Conservation (phyloP, 2,329 filamentous ascomycete species). For the Diaporthe destruens region DNA sequence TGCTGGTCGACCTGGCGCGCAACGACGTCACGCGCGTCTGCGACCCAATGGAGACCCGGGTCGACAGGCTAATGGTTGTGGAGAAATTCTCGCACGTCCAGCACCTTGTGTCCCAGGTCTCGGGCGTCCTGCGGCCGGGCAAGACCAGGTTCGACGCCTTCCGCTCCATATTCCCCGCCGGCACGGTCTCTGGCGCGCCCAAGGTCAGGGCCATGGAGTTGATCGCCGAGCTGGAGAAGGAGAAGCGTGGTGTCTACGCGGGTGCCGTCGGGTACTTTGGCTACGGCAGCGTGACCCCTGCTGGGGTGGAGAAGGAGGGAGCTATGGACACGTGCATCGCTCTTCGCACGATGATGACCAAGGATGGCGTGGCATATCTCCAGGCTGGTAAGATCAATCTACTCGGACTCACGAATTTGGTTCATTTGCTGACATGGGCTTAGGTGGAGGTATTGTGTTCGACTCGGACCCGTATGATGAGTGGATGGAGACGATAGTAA, state of each 20-base stretch:
- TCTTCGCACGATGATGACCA: conserved; percentile 92
- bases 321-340: conserved; percentile 90
- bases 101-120: conserved; percentile 96
- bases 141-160: conserved; percentile 97
- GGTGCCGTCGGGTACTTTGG: conserved; percentile 98
- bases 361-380: conserved; percentile 91
- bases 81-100: conserved; percentile 97
- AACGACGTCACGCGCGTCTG: conserved; percentile 98
- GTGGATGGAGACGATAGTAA: conserved; percentile 85
- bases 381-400: conserved; percentile 71
- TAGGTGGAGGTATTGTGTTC: conserved; percentile 90
- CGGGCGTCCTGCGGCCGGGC: conserved; percentile 83
- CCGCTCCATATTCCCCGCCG: conserved; percentile 95
- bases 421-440: conserved; percentile 18
- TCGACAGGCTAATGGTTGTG: conserved; percentile 94
- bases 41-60: conserved; percentile 88
- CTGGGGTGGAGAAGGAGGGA: conserved; percentile 77
- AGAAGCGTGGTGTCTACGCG: conserved; percentile 96
- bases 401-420: not conserved
- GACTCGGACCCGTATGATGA: conserved; percentile 93
- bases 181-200: conserved; percentile 93
- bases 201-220: conserved; percentile 98
- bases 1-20: conserved; percentile 95
- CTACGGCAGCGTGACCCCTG: conserved; percentile 77
- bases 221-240: conserved; percentile 91